Conservation (phyloP, 192 early-diverging fungal species). For the Jimgerdemannia flammicorona region DNA sequence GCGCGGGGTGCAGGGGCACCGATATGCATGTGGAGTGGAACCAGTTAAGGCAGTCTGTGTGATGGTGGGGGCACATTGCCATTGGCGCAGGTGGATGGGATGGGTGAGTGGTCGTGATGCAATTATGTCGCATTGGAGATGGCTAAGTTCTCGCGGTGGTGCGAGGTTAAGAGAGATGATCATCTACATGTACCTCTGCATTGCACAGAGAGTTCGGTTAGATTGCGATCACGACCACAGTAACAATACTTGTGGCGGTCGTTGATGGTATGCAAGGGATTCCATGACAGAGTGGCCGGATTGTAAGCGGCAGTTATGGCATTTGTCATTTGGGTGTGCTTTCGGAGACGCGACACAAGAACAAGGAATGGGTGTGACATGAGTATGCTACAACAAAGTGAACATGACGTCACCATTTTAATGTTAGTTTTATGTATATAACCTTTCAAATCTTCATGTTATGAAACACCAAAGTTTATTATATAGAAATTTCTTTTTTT, state of each 20-base stretch:
- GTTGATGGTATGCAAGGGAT: conserved; percentile 57
- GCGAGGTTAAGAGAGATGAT: background rate
- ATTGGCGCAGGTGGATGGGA: background rate
- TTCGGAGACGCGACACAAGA: background rate
- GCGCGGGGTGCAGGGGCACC: conserved; percentile 32
- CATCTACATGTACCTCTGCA: conserved; percentile 40
- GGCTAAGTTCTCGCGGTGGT: too few species aligned
- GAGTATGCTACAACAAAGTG: too few species aligned
- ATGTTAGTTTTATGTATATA: background rate
- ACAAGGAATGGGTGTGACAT: background rate
- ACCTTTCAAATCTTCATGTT: background rate
- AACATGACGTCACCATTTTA: background rate
- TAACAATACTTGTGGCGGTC: conserved; percentile 63
- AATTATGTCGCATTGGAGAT: too few species aligned
- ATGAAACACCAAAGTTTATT: too few species aligned
- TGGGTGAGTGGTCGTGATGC: background rate
- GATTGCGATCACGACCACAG: conserved; percentile 56
- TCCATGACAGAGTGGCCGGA: conserved; percentile 42
- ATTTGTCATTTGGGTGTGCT: background rate
- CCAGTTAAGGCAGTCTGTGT: conserved; percentile 58
- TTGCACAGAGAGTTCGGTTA: conserved; percentile 51
- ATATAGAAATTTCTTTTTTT: too few species aligned
- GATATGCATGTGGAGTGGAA: conserved; percentile 55
- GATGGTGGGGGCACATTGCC: background rate
- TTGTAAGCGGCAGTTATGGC: conserved; percentile 12